Base-by-base conservation (phyloP, 495 filamentous ascomycete species). In the Hypoxylon subgilvum region DNA sequence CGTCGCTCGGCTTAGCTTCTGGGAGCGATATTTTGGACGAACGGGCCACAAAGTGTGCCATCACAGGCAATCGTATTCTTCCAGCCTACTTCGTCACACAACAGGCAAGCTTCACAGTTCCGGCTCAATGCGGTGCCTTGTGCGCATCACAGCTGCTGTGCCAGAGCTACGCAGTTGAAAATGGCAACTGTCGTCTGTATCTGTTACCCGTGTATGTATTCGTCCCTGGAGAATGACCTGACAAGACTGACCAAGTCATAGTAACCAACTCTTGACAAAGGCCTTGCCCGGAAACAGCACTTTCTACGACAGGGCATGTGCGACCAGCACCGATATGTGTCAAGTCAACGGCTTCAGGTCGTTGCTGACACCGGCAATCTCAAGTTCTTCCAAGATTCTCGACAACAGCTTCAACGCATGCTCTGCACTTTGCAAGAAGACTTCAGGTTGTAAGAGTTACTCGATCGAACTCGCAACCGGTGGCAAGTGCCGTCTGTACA, bases 371-470 rank as follows among this genome's bases (percentile, higher is more conserved):
- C 48, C 22, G 18, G 35, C 48, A 13, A 31, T 52, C 25, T 31
- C 36, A 19, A 31, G 35, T 31, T 52, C 48, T 52, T 14, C n/a
- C 16, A 22, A 30, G 9, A 14, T 52, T 32, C 16, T 36, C 48
- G 48, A 52, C 25, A 52, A 52, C 18, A 52, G 16, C 48, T 52
- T 52, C 36, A 52, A 52, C n/a, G 48, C 32, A 41, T 52, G 48
- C 25, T 41, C 25, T 41, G 23, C 21, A 8, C 48, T 52, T 22
- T 52, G 48, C 36, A 52, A 52, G 36, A 41, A 40, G 23, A 52
- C 48, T 5, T 32, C 36, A 19, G 25, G 35, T 31, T 52, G 48
- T 27, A 13, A 18, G 30, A 52, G 48, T 22, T 52, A 16, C 36
- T 52, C 48, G 5, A 52, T 52, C 16, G 48, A 52, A 41, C 35